Evolutionary conservation across 179 eudicot species (phyloP).

Genomic region (Spinacia oleracea): DNA sequence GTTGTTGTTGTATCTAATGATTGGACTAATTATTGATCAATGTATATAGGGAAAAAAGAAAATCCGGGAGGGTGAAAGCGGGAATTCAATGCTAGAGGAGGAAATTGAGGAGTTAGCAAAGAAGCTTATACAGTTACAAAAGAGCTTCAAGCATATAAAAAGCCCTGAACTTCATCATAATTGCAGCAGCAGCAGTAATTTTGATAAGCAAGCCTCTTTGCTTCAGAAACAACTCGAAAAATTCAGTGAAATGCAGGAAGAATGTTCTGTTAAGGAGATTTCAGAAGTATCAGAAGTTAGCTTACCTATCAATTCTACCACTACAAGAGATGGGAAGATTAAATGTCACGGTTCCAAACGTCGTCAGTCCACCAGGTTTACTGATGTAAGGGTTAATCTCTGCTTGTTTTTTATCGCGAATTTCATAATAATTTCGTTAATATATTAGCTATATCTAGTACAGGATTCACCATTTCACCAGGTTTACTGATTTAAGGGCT

Average conservation of each 20-base stretch:
- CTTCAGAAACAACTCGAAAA: constrained; percentile 52
- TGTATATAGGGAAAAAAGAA: constrained; percentile 71
- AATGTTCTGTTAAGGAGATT: constrained; percentile 14
- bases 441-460: no score
- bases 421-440: no score
- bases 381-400: constrained; percentile 35
- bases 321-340: constrained; percentile 2
- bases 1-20: not conserved
- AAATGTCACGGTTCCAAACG: constrained; percentile 6
- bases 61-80: constrained; percentile 59
- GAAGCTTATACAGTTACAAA: constrained; percentile 62
- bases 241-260: constrained; percentile 19
- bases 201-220: constrained; percentile 57
- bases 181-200: constrained; percentile 52
- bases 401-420: not conserved
- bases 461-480: no score
- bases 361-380: constrained; percentile 20
- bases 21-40: not conserved
- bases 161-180: constrained; percentile 38
- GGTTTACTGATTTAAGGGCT: no score
- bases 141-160: constrained; percentile 34
- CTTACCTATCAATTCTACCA: constrained; percentile 5
- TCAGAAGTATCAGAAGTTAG: constrained; percentile 23
- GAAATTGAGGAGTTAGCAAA: constrained; percentile 73
- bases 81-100: constrained; percentile 48